These are phyloP conservation scores for Rossbeevera mucosa DNA, from an alignment of 768 basidiomycete genomes.

Conservation along the genomic window DNA sequence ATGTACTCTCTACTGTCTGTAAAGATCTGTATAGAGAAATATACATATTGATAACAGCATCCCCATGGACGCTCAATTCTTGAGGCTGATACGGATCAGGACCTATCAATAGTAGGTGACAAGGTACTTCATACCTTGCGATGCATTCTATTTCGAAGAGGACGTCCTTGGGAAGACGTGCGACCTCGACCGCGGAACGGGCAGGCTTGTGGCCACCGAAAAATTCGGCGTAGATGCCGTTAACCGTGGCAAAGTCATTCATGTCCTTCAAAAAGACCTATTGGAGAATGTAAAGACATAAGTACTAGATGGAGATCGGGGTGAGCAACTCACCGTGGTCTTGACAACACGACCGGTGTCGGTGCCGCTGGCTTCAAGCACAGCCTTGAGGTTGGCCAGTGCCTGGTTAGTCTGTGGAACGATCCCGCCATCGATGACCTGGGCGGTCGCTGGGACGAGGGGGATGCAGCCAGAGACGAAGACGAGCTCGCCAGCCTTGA, in stretches of 20 bases:
- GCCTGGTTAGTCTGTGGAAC: slow-evolving; percentile 64
- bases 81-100: slow-evolving; percentile 12
- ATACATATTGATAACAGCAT: not conserved
- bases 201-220: slow-evolving; percentile 94
- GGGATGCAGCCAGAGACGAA: slow-evolving; percentile 91
- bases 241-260: slow-evolving; percentile 84
- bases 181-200: slow-evolving; percentile 86
- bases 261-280: slow-evolving; percentile 92
- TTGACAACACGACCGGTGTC: slow-evolving; percentile 81
- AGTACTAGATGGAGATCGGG: not conserved
- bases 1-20: not conserved
- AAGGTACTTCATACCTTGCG: slow-evolving; percentile 53
- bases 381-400: slow-evolving; percentile 77
- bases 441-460: slow-evolving; percentile 68
- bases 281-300: not conserved
- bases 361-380: slow-evolving; percentile 80
- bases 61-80: slow-evolving; percentile 5
- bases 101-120: not conserved
- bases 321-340: slow-evolving; percentile 65
- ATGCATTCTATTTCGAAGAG: slow-evolving; percentile 91
- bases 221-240: slow-evolving; percentile 74
- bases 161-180: slow-evolving; percentile 85
- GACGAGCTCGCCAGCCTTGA: slow-evolving; percentile 77
- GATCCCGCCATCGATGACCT: slow-evolving; percentile 21
- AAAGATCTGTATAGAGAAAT: not conserved